phyloP scores from a whole-genome alignment of 2,329 filamentous ascomycete genomes.

The Helicocarpus griseus region DNA sequence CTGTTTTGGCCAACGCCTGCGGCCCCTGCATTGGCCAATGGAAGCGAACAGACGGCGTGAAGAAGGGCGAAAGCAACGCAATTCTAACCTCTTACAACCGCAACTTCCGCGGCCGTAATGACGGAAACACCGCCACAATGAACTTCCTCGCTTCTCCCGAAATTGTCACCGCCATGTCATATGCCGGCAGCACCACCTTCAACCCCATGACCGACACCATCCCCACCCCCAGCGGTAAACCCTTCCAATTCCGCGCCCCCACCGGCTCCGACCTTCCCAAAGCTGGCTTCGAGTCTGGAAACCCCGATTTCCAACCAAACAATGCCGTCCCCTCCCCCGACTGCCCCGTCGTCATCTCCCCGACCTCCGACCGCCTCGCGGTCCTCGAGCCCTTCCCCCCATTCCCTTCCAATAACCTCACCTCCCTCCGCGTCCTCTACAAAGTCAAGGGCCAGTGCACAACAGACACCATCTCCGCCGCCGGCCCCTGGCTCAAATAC shows the following conservation, averaged over 20 bases:
- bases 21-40: slow-evolving; percentile 92
- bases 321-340: slow-evolving; percentile 61
- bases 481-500: slow-evolving; percentile 97
- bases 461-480: slow-evolving; percentile 95
- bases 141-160: slow-evolving; percentile 97
- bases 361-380: slow-evolving; percentile 81
- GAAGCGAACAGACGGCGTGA: slow-evolving; percentile 77
- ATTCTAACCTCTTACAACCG: slow-evolving; percentile 98
- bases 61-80: slow-evolving; percentile 80
- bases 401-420: slow-evolving; percentile 68
- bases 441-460: slow-evolving; percentile 98
- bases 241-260: slow-evolving; percentile 78
- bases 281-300: slow-evolving; percentile 72
- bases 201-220: slow-evolving; percentile 88
- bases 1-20: slow-evolving; percentile 88
- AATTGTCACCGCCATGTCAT: slow-evolving; percentile 91
- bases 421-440: slow-evolving; percentile 74
- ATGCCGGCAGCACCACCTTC: slow-evolving; percentile 85
- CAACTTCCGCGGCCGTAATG: slow-evolving; percentile 94
- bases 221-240: slow-evolving; percentile 64
- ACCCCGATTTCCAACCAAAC: slow-evolving; percentile 62
- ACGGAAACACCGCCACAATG: slow-evolving; percentile 94
- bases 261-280: slow-evolving; percentile 51
- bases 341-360: slow-evolving; percentile 67
- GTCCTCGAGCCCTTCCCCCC: slow-evolving; percentile 80